Base-by-base conservation (phyloP, 306 rosid genomes). In the Trifolium subterraneum region DNA sequence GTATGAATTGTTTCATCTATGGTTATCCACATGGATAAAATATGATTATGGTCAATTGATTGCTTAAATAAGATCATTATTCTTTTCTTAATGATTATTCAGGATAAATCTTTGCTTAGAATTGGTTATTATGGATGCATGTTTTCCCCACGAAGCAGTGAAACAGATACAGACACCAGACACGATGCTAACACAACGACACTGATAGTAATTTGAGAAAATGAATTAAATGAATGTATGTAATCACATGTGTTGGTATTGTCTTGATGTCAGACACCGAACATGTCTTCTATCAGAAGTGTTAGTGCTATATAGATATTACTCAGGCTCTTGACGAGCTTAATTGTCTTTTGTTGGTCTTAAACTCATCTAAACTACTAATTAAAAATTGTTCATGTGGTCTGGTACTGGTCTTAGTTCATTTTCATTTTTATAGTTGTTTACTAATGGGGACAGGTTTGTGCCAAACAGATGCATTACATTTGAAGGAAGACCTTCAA, bases 381-480 rank as follows among this genome's bases (percentile, higher is more conserved):
- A 36, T 22, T 63, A n/a, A 63, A 52, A 51, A 59, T 70, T 52
- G 14, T 63, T 13, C 58, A 12, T 54, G 20, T 62, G 59, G n/a
- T 54, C n/a, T 62, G 59, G n/a, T 48, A 59, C 36, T 80, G 35
- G 76, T 8, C 9, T 14, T 5, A 61, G 23, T 72, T 65, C 29
- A 23, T 19, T 52, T 23, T 78, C 64, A 38, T 54, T 36, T 68
- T 54, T 18, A 38, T 13, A 42, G 64, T 19, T 19, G 68, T 50
- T 63, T 82, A 29, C 33, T 29, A 4, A 22, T 22, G 74, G 41
- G 76, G 60, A 44, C 41, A n/a, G 74, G 73, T 62, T 75, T n/a
- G 65, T 60, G 78, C 71, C 68, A 51, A 74, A 75, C 55, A 60
- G 84, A 82, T 71, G 78, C 60, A 8, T 31, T 35, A 3, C 64